These are phyloP conservation scores for Erucastrum elatum DNA, from an alignment of 345 rosid species.

Conservation along the genomic window DNA sequence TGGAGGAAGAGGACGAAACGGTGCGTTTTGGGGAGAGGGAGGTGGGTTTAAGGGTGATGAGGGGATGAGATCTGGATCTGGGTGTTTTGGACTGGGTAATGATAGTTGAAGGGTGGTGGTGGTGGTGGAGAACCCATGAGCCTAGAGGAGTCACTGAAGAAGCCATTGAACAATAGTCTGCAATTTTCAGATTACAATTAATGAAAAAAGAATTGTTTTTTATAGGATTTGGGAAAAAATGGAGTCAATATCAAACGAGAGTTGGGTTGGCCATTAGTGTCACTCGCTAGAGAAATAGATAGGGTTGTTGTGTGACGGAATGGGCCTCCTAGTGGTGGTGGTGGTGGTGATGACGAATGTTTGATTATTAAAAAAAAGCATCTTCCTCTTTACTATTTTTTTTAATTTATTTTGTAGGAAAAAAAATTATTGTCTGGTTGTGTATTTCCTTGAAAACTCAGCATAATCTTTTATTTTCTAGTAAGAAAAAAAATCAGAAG, in stretches of 20 bases:
- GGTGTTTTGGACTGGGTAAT: constrained; percentile 34
- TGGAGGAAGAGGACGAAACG: constrained; percentile 42
- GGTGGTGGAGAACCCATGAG: constrained; percentile 46
- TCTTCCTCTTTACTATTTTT: background rate
- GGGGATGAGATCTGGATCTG: constrained; percentile 41
- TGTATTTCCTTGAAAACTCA: background rate
- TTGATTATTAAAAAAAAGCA: background rate
- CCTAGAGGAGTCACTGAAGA: constrained; percentile 48
- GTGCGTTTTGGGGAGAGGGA: constrained; percentile 22
- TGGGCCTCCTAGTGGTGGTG: background rate
- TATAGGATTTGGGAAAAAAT: background rate
- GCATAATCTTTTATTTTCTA: background rate
- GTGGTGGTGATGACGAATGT: background rate
- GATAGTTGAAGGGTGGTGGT: constrained; percentile 18
- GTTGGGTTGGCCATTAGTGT: background rate
- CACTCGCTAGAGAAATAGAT: background rate
- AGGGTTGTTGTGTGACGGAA: background rate
- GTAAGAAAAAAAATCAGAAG: background rate
- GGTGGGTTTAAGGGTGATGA: constrained; percentile 23
- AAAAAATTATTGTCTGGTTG: background rate
- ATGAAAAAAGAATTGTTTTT: background rate
- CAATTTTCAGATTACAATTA: background rate
- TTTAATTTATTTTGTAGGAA: background rate
- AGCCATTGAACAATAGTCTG: constrained; percentile 42
- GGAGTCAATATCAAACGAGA: background rate